phyloP scores from a whole-genome alignment of 2,329 filamentous ascomycete genomes.

The Clonostachys sp. region DNA sequence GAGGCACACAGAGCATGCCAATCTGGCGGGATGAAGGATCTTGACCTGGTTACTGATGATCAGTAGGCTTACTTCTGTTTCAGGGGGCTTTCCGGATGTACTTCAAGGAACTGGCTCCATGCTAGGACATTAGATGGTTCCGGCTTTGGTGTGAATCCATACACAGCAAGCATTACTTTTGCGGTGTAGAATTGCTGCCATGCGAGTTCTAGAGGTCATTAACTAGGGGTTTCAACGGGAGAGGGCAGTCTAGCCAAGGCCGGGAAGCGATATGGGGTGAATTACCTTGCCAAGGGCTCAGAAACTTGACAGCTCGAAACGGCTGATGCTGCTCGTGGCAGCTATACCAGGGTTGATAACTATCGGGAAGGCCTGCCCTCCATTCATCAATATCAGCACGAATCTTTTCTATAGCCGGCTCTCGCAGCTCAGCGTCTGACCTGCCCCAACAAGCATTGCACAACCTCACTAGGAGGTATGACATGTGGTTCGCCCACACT shows the following conservation, averaged over 20 bases:
- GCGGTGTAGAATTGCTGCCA: conserved; percentile 2
- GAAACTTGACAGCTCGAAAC: conserved; percentile 1
- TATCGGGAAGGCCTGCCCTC: background rate
- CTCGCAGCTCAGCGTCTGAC: background rate
- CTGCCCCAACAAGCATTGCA: conserved; percentile 3
- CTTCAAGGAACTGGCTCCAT: too few relatives aligned
- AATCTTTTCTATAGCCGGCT: background rate
- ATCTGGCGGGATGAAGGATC: background rate
- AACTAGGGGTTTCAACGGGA: too few relatives aligned
- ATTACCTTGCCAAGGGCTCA: conserved; percentile 3
- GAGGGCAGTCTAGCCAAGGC: too few relatives aligned
- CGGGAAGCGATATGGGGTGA: background rate
- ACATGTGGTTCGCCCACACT: conserved; percentile 14
- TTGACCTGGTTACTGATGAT: background rate
- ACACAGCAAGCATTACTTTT: conserved; percentile 1
- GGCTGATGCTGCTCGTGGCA: background rate
- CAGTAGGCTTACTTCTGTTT: too few relatives aligned
- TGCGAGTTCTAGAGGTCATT: background rate
- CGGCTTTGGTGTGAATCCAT: background rate
- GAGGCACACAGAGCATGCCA: background rate
- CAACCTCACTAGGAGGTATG: background rate
- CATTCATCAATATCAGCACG: background rate
- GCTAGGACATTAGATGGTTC: background rate
- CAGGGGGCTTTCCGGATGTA: too few relatives aligned
- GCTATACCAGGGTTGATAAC: background rate